Percentiles rank a stretch among this genome's conserved stretches.
Evolutionary conservation across 345 rosid genomes (phyloP).

Genomic region (Eucalyptus curtisii): DNA sequence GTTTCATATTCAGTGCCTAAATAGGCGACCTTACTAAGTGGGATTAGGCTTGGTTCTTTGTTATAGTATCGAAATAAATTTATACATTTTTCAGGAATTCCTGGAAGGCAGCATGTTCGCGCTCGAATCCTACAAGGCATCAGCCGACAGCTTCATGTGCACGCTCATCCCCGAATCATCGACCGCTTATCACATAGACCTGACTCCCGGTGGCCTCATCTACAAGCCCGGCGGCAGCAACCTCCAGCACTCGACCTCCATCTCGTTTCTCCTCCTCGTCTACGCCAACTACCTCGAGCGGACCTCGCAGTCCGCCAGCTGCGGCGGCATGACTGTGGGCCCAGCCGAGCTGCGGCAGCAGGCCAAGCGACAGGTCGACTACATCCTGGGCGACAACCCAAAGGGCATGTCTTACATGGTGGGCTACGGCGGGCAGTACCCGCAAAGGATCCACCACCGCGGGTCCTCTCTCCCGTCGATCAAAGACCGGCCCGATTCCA

Average conservation of each 20-base stretch:
- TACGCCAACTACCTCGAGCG: conserved; percentile 70
- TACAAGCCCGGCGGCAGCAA: conserved; percentile 97
- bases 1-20: neutral
- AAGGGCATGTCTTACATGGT: conserved; percentile 85
- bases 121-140: conserved; percentile 70
- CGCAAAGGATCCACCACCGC: conserved; percentile 83
- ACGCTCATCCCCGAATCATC: conserved; percentile 65
- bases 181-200: conserved; percentile 54
- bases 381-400: conserved; percentile 88
- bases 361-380: conserved; percentile 84
- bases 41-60: neutral
- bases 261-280: conserved; percentile 76
- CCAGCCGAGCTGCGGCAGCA: conserved; percentile 57
- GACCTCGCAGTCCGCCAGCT: conserved; percentile 49
- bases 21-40: neutral
- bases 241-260: conserved; percentile 84
- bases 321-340: conserved; percentile 34
- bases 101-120: conserved; percentile 46
- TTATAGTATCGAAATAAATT: neutral
- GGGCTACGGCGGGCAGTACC: conserved; percentile 63
- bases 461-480: conserved; percentile 78
- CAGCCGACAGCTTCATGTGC: conserved; percentile 97
- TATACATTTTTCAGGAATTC: conserved; percentile 29
- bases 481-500: conserved; percentile 43
- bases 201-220: conserved; percentile 83